Base-by-base conservation (phyloP, 257 asterid species). In the Solanum appendiculatum region DNA sequence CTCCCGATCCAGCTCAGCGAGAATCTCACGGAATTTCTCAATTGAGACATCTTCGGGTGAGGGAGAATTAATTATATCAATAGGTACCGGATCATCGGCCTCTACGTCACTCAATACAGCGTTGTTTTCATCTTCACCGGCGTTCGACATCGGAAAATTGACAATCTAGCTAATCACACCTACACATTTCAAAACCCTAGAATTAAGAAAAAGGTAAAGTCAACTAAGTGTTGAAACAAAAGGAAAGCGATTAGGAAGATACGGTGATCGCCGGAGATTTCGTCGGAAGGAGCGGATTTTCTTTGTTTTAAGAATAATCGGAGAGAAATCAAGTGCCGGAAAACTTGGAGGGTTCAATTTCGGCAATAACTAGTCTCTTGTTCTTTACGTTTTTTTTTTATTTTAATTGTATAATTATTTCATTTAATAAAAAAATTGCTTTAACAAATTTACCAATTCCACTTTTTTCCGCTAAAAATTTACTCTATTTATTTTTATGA, bases 81-180 rank as follows among this genome's bases (percentile, higher is more conserved):
- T 74, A n/a, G 93, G 92, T 87, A 75, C 87, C 58, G 95, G 96
- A 91, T 95, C 99, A 72, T 96, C 99, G 27, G 90, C 98, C 92
- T 97, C 99, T 3, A 97, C 96, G 72, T 97, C 99, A 95, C 98
- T 96, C 91, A 97, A 86, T 9, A 94, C 95, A 85, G 94, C 94
- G 74, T 93, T 98, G 91, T 92, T 92, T 1, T 92, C 96, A 34
- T 94, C 97, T 25, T 93, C 97, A 72, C 91, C 95, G 81, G 87
- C 88, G 85, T 87, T 89, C 88, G 96, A 90, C 99, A 95, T 68
- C 64, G 27, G 64, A 42, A 40, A 56, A 51, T 23, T 70, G 46
- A 85, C 82, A 86, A 51, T 82, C 86, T 18, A n/a, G 7, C 37
- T 84, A 84, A 63, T 60, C 48, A 83, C 48, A 83, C 54, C 40